phyloP scores from a whole-genome alignment of 2,329 filamentous ascomycete genomes.

The Trichoderma polysporum region DNA sequence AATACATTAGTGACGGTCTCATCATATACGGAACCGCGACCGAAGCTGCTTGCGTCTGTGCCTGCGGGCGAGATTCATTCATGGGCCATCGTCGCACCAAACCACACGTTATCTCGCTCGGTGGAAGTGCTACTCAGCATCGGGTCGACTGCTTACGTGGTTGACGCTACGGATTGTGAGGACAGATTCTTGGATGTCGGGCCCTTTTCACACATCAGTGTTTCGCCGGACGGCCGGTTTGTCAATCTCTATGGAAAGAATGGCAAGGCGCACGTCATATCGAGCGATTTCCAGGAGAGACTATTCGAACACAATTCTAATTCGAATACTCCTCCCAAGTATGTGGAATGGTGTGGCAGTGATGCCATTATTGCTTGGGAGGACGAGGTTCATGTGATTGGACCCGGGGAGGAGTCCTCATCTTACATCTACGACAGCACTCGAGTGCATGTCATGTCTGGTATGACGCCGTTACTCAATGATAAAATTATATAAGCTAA shows the following conservation, averaged over 20 bases:
- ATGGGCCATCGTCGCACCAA: slow-evolving; percentile 86
- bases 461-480: slow-evolving; percentile 44
- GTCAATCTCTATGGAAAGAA: slow-evolving; percentile 83
- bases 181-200: slow-evolving; percentile 89
- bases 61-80: slow-evolving; percentile 79
- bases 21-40: slow-evolving; percentile 85
- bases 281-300: slow-evolving; percentile 90
- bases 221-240: slow-evolving; percentile 88
- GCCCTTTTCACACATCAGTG: slow-evolving; percentile 84
- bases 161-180: slow-evolving; percentile 87
- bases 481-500: slow-evolving; percentile 21
- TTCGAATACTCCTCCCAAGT: slow-evolving; percentile 79
- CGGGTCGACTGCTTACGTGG: slow-evolving; percentile 76
- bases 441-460: slow-evolving; percentile 83
- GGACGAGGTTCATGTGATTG: slow-evolving; percentile 92
- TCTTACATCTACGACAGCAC: slow-evolving; percentile 88
- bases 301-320: slow-evolving; percentile 89
- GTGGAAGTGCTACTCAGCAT: slow-evolving; percentile 91
- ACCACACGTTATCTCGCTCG: slow-evolving; percentile 83
- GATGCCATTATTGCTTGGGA: slow-evolving; percentile 97
- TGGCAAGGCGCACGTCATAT: slow-evolving; percentile 87
- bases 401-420: slow-evolving; percentile 72
- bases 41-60: slow-evolving; percentile 73
- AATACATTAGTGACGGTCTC: slow-evolving; percentile 85
- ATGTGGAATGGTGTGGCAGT: slow-evolving; percentile 94